Evolutionary conservation across 768 basidiomycete species (phyloP).

Genomic region (Kockovaella imperatae): DNA sequence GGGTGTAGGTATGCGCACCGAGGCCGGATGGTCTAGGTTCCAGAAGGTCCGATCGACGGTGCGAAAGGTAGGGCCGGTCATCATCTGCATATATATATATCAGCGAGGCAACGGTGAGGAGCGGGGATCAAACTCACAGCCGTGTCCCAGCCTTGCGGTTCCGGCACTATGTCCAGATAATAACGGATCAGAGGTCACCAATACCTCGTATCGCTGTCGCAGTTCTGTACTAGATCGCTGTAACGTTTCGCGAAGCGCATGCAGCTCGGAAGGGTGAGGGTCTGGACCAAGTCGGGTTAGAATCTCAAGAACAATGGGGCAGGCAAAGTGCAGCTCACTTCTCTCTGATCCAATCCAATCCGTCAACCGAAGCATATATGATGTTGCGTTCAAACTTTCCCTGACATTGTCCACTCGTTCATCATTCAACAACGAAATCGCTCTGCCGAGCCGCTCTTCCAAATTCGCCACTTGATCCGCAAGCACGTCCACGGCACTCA

Average conservation of each 20-base stretch:
- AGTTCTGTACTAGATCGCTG: conserved; percentile 5
- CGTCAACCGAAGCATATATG: conserved; percentile 20
- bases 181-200: conserved; percentile 7
- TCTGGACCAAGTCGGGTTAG: background rate
- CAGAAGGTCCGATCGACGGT: no score
- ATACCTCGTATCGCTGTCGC: conserved; percentile 10
- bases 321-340: no score
- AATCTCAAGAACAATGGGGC: background rate
- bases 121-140: no score
- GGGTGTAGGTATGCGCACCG: no score
- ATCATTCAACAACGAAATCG: conserved; percentile 13
- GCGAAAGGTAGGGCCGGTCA: no score
- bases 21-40: no score
- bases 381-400: conserved; percentile 18
- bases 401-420: conserved; percentile 26
- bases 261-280: background rate
- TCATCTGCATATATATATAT: no score
- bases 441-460: conserved; percentile 19
- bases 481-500: conserved; percentile 6
- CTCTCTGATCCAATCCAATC: conserved; percentile 11
- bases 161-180: no score
- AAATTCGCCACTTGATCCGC: conserved; percentile 15
- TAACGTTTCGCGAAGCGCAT: conserved; percentile 12
- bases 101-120: no score
- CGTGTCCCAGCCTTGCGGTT: no score